Conservation (phyloP, 2,329 filamentous ascomycete genomes). For the Fusarium sp. region DNA sequence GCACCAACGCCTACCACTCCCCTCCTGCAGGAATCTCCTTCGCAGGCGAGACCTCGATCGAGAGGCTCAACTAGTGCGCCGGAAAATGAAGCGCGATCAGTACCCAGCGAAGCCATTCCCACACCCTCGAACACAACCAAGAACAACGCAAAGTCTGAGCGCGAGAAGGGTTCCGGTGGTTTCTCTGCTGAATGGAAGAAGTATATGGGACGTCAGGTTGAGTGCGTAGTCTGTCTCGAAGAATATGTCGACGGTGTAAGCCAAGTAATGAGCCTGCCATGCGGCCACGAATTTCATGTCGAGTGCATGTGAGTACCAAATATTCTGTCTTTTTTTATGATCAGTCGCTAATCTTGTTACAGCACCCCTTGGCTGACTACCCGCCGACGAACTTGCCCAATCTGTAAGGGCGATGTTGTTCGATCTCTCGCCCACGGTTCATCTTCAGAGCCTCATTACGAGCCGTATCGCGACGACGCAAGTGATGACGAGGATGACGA, state of each 20-base stretch:
- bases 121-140: conserved; percentile 51
- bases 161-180: conserved; percentile 60
- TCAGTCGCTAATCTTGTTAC: conserved; percentile 28
- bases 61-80: conserved; percentile 71
- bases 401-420: conserved; percentile 98
- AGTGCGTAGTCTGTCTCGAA: conserved; percentile 96
- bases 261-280: conserved; percentile 95
- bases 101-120: conserved; percentile 57
- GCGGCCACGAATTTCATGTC: conserved; percentile 96
- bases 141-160: conserved; percentile 51
- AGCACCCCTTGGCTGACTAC: conserved; percentile 98
- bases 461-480: conserved; percentile 66
- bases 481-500: conserved; percentile 56
- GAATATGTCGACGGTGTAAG: conserved; percentile 96
- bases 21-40: conserved; percentile 71
- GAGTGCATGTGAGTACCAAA: conserved; percentile 90
- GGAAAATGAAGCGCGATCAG: conserved; percentile 60
- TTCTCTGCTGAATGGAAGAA: conserved; percentile 69
- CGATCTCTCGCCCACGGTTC: conserved; percentile 68
- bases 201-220: conserved; percentile 76
- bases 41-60: conserved; percentile 70
- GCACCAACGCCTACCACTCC: conserved; percentile 81
- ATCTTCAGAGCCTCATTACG: conserved; percentile 63
- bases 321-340: neutral
- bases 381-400: conserved; percentile 94